Percentiles rank a stretch among this genome's conserved stretches.
phyloP scores from a whole-genome alignment of 768 basidiomycete genomes.

The Pleurotus tuoliensis region DNA sequence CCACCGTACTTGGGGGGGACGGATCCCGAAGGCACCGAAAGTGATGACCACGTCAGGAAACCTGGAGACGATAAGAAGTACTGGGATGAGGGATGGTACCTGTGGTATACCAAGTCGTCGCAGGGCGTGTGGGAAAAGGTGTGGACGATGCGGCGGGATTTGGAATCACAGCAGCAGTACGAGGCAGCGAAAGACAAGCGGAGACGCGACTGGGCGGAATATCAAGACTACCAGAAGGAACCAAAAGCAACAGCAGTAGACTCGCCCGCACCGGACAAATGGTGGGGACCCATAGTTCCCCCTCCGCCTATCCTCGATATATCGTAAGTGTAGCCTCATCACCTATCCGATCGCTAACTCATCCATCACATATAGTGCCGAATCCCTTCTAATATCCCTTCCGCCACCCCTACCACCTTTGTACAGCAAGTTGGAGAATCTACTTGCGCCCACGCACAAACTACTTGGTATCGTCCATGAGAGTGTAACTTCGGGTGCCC shows the following conservation, averaged over 20 bases:
- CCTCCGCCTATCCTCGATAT: constrained; percentile 36
- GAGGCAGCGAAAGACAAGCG: constrained; percentile 35
- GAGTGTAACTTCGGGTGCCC: constrained; percentile 55
- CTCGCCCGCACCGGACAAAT: constrained; percentile 21
- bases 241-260: constrained; percentile 16
- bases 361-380: constrained; percentile 27
- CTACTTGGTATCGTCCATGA: constrained; percentile 48
- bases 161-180: constrained; percentile 46
- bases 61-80: constrained; percentile 38
- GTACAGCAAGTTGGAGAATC: constrained; percentile 44
- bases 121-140: constrained; percentile 37
- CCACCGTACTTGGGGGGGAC: constrained; percentile 44
- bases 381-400: constrained; percentile 53
- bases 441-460: constrained; percentile 54
- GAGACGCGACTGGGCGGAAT: constrained; percentile 46
- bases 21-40: constrained; percentile 22
- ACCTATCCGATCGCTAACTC: constrained; percentile 1
- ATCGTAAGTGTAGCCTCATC: constrained; percentile 25
- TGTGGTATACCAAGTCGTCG: constrained; percentile 41
- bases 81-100: constrained; percentile 76
- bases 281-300: constrained; percentile 39
- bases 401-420: constrained; percentile 56
- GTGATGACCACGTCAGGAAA: constrained; percentile 16
- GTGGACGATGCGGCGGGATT: constrained; percentile 53
- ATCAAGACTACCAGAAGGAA: constrained; percentile 34